Base-by-base conservation (phyloP, 352 stramenopile species). In the Stramenopiles sp. region DNA sequence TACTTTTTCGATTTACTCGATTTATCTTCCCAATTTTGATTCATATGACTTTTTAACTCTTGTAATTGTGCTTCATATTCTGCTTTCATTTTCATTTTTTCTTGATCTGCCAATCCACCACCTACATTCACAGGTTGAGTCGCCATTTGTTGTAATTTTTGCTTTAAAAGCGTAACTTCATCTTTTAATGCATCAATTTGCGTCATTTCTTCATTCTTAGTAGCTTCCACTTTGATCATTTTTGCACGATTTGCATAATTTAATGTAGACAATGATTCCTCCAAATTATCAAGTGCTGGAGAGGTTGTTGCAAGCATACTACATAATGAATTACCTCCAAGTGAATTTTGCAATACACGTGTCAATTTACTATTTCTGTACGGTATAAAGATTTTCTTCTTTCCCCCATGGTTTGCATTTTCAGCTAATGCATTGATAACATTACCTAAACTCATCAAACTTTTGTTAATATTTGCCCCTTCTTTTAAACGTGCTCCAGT, bases 311-410 rank as follows among this genome's bases (percentile, higher is more conserved):
- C 94, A 32, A 98, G 88, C 88, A 98, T 98, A 27, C 97, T 84
- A 0, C 93, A 98, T 79, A 97, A 97, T 0, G 92, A 95, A 82
- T 98, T 97, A 13, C 91, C 92, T 78, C 95, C 94, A 0, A 98
- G 86, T 7, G 87, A 96, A 81, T 98, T 94, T 81, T 98, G 94
- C 32, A 99, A 85, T 20, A 99, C 80, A 31, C 97, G 92, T 0
- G 96, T 99, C 27, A 99, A 84, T 78, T 96, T 98, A 0, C 92
- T 97, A 82, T 98, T 95, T 23, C 96, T 89, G 80, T 98, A 99
- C 20, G 95, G 94, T 38, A 98, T 95, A 79, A 98, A 93, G 80
- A 95, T 91, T 94, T 82, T 82, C 13, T 31, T 33, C 92, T 6
- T 88, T 87, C 88, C 84, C 4, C 38, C 38, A 53, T 53, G 38